Percentiles rank a stretch among this genome's conserved stretches.
Conservation (phyloP, 179 eudicot species). For the Sideroxylon spinosum region DNA sequence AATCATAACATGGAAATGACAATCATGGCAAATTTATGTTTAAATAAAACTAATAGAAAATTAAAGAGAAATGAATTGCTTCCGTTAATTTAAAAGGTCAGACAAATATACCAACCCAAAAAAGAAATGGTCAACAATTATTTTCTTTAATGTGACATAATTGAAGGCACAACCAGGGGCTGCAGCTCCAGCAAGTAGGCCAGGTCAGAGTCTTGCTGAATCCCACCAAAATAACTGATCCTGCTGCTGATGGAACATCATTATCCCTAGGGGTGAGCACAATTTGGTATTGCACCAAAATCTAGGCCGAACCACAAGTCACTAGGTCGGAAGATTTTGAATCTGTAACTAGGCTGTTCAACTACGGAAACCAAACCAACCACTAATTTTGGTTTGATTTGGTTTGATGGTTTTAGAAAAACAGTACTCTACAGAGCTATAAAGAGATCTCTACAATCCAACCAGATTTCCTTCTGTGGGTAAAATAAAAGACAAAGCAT, state of each 20-base stretch:
- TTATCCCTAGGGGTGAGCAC: too few relatives aligned
- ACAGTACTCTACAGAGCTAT: too few relatives aligned
- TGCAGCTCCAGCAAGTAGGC: background rate
- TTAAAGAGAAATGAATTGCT: background rate
- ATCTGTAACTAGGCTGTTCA: too few relatives aligned
- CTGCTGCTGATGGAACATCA: background rate
- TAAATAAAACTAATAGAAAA: conserved; percentile 3
- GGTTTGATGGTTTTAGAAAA: too few relatives aligned
- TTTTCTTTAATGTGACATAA: background rate
- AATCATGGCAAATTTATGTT: background rate
- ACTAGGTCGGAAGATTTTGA: too few relatives aligned
- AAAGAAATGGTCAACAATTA: background rate
- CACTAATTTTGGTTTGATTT: too few relatives aligned
- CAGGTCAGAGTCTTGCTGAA: background rate
- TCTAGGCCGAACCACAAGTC: too few relatives aligned
- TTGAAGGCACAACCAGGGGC: background rate
- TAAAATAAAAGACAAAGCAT: too few relatives aligned
- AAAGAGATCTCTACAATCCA: too few relatives aligned
- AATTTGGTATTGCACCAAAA: too few relatives aligned
- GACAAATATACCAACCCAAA: background rate
- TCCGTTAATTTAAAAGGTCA: background rate
- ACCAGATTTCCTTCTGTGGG: too few relatives aligned
- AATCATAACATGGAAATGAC: background rate
- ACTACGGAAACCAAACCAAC: too few relatives aligned
- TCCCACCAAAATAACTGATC: background rate